These are phyloP conservation scores for Quercus cerris DNA, from an alignment of 306 rosid genomes.

Conservation along the genomic window DNA sequence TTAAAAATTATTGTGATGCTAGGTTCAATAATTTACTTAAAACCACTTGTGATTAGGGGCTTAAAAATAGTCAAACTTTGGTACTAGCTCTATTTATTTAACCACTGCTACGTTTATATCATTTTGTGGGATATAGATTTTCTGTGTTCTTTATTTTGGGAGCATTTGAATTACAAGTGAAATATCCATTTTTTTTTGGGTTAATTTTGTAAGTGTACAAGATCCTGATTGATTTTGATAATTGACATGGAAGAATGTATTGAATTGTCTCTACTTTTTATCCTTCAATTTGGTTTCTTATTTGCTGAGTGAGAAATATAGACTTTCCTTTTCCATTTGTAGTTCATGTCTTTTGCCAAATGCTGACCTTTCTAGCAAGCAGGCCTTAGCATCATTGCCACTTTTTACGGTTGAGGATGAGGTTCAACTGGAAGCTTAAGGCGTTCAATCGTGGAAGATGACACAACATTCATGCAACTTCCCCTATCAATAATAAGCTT, in stretches of 20 bases:
- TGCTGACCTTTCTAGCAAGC: neutral
- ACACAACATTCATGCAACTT: too few relatives aligned
- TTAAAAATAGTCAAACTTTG: neutral
- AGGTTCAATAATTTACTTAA: neutral
- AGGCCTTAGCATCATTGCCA: neutral
- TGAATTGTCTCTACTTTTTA: neutral
- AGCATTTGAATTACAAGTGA: constrained; percentile 15
- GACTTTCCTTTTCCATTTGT: neutral
- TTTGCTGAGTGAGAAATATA: neutral
- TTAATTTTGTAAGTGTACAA: neutral
- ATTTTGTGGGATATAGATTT: neutral
- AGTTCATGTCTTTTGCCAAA: neutral
- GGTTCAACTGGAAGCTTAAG: too few relatives aligned
- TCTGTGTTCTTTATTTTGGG: neutral
- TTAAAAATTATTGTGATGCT: neutral
- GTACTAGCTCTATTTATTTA: neutral
- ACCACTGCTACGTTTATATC: neutral
- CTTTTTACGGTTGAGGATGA: too few relatives aligned
- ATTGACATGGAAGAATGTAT: constrained; percentile 9
- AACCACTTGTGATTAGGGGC: neutral
- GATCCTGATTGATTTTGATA: constrained; percentile 4
- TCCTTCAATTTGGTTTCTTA: neutral
- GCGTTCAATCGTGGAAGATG: too few relatives aligned
- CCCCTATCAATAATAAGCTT: too few relatives aligned
- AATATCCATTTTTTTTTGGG: neutral